Conservation (phyloP, 2,329 filamentous ascomycete species). For the Monilinia polystroma region DNA sequence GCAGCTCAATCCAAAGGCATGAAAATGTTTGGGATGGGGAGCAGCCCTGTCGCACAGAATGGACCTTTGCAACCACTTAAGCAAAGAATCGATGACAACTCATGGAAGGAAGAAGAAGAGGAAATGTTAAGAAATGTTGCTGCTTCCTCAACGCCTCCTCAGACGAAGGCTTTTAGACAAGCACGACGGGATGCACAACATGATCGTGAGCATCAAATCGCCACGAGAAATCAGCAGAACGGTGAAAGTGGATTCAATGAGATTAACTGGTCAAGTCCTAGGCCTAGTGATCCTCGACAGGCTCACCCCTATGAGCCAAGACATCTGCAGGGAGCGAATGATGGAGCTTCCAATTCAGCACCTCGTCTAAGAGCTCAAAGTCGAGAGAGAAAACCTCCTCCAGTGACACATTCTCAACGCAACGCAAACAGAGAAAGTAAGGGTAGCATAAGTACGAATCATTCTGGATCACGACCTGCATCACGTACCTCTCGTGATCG, state of each 20-base stretch:
- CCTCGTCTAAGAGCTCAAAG: slow-evolving; percentile 33
- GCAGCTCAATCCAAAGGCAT: slow-evolving; percentile 51
- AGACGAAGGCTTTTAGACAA: slow-evolving; percentile 37
- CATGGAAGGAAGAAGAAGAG: slow-evolving; percentile 35
- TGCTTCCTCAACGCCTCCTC: slow-evolving; percentile 28
- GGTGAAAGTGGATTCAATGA: slow-evolving; percentile 26
- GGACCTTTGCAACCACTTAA: slow-evolving; percentile 45
- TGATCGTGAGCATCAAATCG: slow-evolving; percentile 37
- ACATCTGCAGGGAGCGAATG: slow-evolving; percentile 27
- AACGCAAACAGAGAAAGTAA: slow-evolving; percentile 27
- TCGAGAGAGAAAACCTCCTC: slow-evolving; percentile 36
- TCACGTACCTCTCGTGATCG: slow-evolving; percentile 36
- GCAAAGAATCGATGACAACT: slow-evolving; percentile 33
- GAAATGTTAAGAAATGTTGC: slow-evolving; percentile 29
- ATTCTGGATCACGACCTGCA: slow-evolving; percentile 35
- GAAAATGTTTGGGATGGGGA: slow-evolving; percentile 60
- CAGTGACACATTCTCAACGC: slow-evolving; percentile 28
- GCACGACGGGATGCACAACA: slow-evolving; percentile 39
- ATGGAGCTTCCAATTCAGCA: slow-evolving; percentile 30
- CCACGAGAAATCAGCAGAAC: slow-evolving; percentile 34
- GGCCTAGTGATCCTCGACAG: slow-evolving; percentile 18
- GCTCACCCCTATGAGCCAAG: slow-evolving; percentile 24
- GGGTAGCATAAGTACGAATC: slow-evolving; percentile 27
- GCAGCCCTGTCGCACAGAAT: slow-evolving; percentile 41
- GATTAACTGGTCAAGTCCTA: slow-evolving; percentile 26